A percentile compares a stretch with the other conserved stretches of the same genome.
Evolutionary conservation across 306 rosid species (phyloP).

Genomic region (Adenanthera pavonina): DNA sequence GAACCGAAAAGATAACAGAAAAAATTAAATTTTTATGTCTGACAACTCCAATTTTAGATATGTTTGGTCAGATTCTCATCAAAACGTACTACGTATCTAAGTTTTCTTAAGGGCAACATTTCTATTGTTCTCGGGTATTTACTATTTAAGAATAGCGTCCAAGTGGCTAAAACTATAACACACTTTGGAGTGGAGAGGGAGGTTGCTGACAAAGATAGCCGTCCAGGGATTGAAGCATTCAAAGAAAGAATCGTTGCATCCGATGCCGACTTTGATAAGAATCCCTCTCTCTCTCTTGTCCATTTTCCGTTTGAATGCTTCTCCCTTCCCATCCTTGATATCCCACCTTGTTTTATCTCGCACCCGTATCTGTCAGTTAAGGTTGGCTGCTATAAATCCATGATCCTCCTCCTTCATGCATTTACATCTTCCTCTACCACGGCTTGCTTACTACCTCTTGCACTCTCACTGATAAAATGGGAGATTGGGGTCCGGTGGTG

Average conservation of each 20-base stretch:
- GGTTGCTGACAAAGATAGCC: constrained; percentile 3
- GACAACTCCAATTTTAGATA: not conserved
- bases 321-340: constrained; percentile 13
- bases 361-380: not conserved
- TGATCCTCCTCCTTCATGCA: not conserved
- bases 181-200: not conserved
- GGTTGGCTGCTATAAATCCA: constrained; percentile 32
- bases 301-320: constrained; percentile 26
- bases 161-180: not conserved
- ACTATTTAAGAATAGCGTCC: not conserved
- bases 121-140: not conserved
- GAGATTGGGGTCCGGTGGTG: constrained; percentile 79
- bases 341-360: constrained; percentile 38
- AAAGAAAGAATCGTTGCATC: constrained; percentile 30
- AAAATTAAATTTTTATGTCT: not conserved
- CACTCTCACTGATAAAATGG: constrained; percentile 45
- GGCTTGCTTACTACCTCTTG: not conserved
- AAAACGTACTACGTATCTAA: not conserved
- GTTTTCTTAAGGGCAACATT: not conserved
- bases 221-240: constrained; percentile 26
- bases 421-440: constrained; percentile 17
- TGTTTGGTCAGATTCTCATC: not conserved
- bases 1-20: too few species aligned
- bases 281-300: constrained; percentile 32
- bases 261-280: constrained; percentile 35